Evolutionary conservation across 192 early-diverging fungal species (phyloP).

Genomic region (Backusella sp.): DNA sequence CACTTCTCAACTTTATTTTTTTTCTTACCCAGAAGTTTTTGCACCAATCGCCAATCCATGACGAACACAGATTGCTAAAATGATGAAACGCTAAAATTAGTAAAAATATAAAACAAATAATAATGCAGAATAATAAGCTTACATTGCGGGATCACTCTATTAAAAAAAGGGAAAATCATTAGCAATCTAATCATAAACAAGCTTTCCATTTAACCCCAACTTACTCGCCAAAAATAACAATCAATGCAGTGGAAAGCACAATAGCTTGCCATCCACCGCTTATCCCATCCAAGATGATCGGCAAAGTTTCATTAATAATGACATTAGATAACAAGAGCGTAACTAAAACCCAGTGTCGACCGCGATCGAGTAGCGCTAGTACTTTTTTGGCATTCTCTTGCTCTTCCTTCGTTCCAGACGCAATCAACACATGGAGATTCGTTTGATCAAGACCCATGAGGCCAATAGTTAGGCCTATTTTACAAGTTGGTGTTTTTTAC

Average conservation of each 20-base stretch:
- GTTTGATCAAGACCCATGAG: conserved; percentile 73
- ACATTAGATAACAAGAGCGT: conserved; percentile 93
- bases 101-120: neutral
- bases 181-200: neutral
- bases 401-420: conserved; percentile 70
- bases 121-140: conserved; percentile 4
- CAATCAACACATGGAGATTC: conserved; percentile 78
- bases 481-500: neutral
- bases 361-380: conserved; percentile 39
- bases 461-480: conserved; percentile 31
- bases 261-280: conserved; percentile 81
- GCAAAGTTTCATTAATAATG: conserved; percentile 91
- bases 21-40: conserved; percentile 65
- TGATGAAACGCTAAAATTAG: neutral
- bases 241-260: conserved; percentile 81
- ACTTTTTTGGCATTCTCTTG: conserved; percentile 65
- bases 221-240: conserved; percentile 96
- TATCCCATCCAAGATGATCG: conserved; percentile 78
- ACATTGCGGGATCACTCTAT: conserved; percentile 77
- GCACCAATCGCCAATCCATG: conserved; percentile 91
- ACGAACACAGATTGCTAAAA: conserved; percentile 77
- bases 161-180: neutral
- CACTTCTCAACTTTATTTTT: neutral
- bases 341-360: conserved; percentile 88
- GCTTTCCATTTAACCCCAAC: conserved; percentile 10